Percentiles rank a stretch among this genome's conserved stretches.
phyloP scores from a whole-genome alignment of 257 asterid genomes.

The Fraxinus quadrangulata region DNA sequence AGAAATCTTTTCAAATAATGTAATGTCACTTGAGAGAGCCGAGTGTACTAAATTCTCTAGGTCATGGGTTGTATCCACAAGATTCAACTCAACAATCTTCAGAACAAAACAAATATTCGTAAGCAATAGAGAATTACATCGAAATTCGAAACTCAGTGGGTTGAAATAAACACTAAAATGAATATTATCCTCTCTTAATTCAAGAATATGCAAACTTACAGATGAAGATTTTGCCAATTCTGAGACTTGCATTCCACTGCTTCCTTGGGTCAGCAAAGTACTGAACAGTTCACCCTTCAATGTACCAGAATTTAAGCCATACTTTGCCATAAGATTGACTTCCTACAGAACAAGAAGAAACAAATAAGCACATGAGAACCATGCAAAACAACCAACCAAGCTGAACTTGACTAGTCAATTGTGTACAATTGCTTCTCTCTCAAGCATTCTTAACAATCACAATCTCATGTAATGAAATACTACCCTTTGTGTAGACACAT shows the following conservation, averaged over 20 bases:
- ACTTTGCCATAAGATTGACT: slow-evolving; percentile 71
- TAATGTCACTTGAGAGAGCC: slow-evolving; percentile 79
- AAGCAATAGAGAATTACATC: slow-evolving; percentile 26
- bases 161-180: slow-evolving; percentile 12
- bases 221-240: slow-evolving; percentile 73
- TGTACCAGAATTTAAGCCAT: slow-evolving; percentile 77
- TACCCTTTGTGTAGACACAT: slow-evolving; percentile 22
- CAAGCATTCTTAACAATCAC: slow-evolving; percentile 11
- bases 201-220: slow-evolving; percentile 51
- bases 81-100: slow-evolving; percentile 79
- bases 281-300: slow-evolving; percentile 84
- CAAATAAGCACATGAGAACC: slow-evolving; percentile 11
- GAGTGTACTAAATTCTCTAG: slow-evolving; percentile 67
- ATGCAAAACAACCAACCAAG: not conserved
- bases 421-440: slow-evolving; percentile 11
- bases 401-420: not conserved
- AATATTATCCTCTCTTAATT: slow-evolving; percentile 12
- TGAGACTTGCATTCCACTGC: slow-evolving; percentile 70
- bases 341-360: slow-evolving; percentile 55
- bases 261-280: slow-evolving; percentile 68
- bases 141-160: slow-evolving; percentile 16
- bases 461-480: slow-evolving; percentile 12
- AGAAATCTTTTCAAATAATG: slow-evolving; percentile 91
- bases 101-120: slow-evolving; percentile 27
- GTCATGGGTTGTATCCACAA: slow-evolving; percentile 47